Evolutionary conservation across 2,329 filamentous ascomycete genomes (phyloP).

Genomic region (Aspergillus floridensis): DNA sequence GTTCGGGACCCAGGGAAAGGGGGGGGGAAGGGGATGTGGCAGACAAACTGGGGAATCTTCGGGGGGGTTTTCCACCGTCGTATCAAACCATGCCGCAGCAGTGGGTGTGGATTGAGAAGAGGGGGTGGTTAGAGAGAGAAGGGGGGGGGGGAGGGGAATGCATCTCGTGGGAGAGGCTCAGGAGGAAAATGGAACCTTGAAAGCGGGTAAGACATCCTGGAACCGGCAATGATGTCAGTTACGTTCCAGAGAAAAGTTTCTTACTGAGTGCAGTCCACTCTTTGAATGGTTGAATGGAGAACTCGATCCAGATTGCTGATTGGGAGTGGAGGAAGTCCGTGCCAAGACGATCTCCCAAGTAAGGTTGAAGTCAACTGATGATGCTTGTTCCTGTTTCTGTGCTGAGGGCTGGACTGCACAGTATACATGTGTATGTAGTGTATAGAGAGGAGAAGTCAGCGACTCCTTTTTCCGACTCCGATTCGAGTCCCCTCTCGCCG

Average conservation of each 20-base stretch:
- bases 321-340: neutral
- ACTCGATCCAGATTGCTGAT: neutral
- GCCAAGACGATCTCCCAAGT: neutral
- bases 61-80: conserved; percentile 13
- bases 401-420: neutral
- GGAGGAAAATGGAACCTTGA: neutral
- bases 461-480: neutral
- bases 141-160: too few relatives aligned
- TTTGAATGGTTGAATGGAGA: neutral
- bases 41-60: conserved; percentile 16
- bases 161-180: conserved; percentile 12
- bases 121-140: too few relatives aligned
- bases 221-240: conserved; percentile 19
- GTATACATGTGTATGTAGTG: neutral
- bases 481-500: neutral
- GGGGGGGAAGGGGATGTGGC: neutral
- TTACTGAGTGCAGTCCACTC: neutral
- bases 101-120: too few relatives aligned
- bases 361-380: neutral
- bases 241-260: conserved; percentile 6
- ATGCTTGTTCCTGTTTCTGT: neutral
- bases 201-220: conserved; percentile 12
- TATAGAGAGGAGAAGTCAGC: neutral
- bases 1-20: neutral
- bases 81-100: neutral